Evolutionary conservation across 495 filamentous ascomycete species (phyloP).

Genomic region (Aspergillus cavernicola): DNA sequence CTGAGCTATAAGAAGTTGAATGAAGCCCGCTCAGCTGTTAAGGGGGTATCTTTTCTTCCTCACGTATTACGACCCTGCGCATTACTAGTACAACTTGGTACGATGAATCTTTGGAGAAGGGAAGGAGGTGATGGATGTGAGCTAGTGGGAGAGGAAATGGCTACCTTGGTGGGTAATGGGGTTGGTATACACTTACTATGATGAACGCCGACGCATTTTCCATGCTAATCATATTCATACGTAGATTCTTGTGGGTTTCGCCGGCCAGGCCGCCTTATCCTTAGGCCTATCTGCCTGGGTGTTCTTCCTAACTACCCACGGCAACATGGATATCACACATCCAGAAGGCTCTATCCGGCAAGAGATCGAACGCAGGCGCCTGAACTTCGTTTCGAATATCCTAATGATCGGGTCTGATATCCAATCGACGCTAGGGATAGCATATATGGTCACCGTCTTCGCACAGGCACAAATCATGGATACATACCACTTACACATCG

Average conservation of each 20-base stretch:
- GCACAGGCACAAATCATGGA: slow-evolving; percentile 19
- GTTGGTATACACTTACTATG: slow-evolving; percentile 20
- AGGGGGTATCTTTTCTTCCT: too few species aligned
- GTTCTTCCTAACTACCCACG: slow-evolving; percentile 40
- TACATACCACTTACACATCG: slow-evolving; percentile 33
- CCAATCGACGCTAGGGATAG: slow-evolving; percentile 20
- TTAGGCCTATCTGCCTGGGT: slow-evolving; percentile 34
- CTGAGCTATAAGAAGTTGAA: too few species aligned
- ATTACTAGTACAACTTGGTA: not conserved
- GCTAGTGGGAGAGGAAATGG: slow-evolving; percentile 34
- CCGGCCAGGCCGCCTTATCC: slow-evolving; percentile 26
- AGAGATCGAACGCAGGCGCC: slow-evolving; percentile 27
- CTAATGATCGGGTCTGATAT: slow-evolving; percentile 36
- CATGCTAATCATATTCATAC: slow-evolving; percentile 1
- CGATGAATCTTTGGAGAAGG: slow-evolving; percentile 16
- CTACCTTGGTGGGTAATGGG: slow-evolving; percentile 32
- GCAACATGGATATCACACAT: slow-evolving; percentile 28
- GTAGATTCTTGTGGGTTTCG: slow-evolving; percentile 32
- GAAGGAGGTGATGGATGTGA: slow-evolving; percentile 23
- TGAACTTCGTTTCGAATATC: slow-evolving; percentile 31
- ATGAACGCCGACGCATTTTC: not conserved
- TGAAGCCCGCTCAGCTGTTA: too few species aligned
- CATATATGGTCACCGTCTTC: slow-evolving; percentile 29
- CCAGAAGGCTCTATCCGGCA: slow-evolving; percentile 25
- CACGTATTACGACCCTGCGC: too few species aligned